Percentiles rank a stretch among this genome's conserved stretches.
These are phyloP conservation scores for Paecilomyces sp. DNA, from an alignment of 2,329 filamentous ascomycete genomes.

Conservation along the genomic window DNA sequence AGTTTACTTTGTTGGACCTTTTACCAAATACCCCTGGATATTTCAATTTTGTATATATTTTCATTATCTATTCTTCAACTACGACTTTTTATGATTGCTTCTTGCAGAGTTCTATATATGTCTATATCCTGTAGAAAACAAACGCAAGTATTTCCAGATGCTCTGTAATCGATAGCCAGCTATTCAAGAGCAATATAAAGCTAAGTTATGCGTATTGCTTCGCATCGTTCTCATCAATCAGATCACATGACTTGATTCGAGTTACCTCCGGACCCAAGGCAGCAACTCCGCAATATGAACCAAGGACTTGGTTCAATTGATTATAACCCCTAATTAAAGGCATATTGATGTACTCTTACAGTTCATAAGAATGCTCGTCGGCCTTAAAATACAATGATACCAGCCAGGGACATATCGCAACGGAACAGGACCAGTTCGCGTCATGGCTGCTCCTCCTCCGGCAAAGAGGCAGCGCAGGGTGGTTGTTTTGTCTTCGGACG, in stretches of 20 bases:
- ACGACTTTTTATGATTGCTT: not conserved
- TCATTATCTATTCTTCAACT: not conserved
- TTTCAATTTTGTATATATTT: constrained; percentile 3
- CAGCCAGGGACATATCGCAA: not conserved
- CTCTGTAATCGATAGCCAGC: not conserved
- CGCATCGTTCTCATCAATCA: not conserved
- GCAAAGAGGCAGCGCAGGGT: constrained; percentile 30
- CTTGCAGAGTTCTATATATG: not conserved
- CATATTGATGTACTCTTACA: not conserved
- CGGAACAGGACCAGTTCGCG: not conserved
- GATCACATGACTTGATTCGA: not conserved
- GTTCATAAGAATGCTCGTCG: not conserved
- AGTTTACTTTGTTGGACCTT: constrained; percentile 2
- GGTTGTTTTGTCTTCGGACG: constrained; percentile 19
- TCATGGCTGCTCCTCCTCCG: constrained; percentile 29
- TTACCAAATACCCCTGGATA: constrained; percentile 6
- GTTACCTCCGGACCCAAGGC: not conserved
- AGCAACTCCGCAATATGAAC: too few species aligned
- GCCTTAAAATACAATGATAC: not conserved
- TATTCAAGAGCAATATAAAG: too few species aligned
- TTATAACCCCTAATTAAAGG: too few species aligned
- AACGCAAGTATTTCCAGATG: not conserved
- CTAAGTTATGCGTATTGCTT: not conserved
- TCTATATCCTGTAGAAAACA: not conserved
- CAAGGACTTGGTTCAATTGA: too few species aligned